These are phyloP conservation scores for Ceratocystis variospora DNA, from an alignment of 2,329 filamentous ascomycete species.

Conservation along the genomic window DNA sequence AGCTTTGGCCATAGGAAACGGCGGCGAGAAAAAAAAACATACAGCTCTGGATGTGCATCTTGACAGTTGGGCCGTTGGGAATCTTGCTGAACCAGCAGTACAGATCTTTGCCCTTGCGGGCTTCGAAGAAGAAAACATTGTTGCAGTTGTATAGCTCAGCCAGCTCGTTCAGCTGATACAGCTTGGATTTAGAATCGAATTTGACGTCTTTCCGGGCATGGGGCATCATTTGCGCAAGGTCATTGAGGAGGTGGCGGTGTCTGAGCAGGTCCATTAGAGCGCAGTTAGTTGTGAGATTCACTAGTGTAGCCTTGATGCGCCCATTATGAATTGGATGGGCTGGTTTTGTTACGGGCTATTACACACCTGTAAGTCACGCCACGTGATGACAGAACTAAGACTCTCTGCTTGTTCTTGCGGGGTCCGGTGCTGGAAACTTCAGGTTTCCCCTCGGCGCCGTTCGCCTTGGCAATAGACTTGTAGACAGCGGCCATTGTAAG, in stretches of 20 bases:
- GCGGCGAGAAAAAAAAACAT: constrained; percentile 23
- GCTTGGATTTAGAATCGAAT: constrained; percentile 87
- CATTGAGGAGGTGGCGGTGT: constrained; percentile 84
- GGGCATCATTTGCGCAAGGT: constrained; percentile 75
- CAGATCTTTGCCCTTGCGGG: constrained; percentile 82
- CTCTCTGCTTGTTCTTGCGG: constrained; percentile 57
- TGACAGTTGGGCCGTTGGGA: constrained; percentile 51
- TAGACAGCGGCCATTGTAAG: constrained; percentile 57
- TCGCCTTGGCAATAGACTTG: constrained; percentile 55
- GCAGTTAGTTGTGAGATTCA: neutral
- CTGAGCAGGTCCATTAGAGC: constrained; percentile 32
- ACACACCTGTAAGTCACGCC: constrained; percentile 72
- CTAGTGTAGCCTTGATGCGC: too few species aligned
- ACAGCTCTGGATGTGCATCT: constrained; percentile 68
- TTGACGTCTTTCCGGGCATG: constrained; percentile 92
- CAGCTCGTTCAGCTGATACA: constrained; percentile 65
- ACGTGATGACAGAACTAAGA: constrained; percentile 81
- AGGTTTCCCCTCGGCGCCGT: constrained; percentile 36
- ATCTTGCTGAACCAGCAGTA: constrained; percentile 90
- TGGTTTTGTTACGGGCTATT: neutral
- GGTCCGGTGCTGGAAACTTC: constrained; percentile 32
- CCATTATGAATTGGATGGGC: too few species aligned
- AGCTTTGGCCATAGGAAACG: neutral
- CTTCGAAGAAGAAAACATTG: constrained; percentile 90
- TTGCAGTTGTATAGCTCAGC: constrained; percentile 79